Percentiles rank a stretch among this genome's conserved stretches.
Conservation (phyloP, 2,329 filamentous ascomycete genomes). For the Apiospora aurea region DNA sequence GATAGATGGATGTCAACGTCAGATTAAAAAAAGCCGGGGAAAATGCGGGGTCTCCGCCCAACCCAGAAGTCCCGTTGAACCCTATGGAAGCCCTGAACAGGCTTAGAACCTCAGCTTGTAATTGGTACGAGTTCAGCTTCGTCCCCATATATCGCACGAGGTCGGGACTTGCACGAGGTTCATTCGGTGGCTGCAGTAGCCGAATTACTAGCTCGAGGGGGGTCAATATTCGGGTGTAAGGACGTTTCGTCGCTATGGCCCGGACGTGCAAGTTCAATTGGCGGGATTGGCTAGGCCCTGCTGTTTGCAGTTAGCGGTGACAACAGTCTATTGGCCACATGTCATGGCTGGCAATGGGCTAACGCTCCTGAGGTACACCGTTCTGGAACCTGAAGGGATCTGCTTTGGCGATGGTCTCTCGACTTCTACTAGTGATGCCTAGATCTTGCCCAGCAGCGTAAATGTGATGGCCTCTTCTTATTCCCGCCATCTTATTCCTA, state of each 20-base stretch:
- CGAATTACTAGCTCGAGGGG: not conserved
- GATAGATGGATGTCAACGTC: slow-evolving; percentile 18
- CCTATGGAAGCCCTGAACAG: not conserved
- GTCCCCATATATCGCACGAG: slow-evolving; percentile 6
- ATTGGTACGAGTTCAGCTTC: not conserved
- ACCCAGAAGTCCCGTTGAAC: not conserved
- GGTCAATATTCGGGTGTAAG: slow-evolving; percentile 18
- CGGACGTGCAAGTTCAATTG: not conserved
- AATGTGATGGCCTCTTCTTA: not conserved
- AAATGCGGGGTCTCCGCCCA: slow-evolving; percentile 16
- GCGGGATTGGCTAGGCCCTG: not conserved
- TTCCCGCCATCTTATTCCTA: not conserved
- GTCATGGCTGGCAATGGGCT: not conserved
- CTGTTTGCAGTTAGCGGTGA: not conserved
- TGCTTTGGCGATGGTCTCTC: not conserved
- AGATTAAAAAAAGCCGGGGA: not conserved
- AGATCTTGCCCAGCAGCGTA: not conserved
- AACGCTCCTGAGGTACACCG: slow-evolving; percentile 3
- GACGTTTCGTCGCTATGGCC: slow-evolving; percentile 11
- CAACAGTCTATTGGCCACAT: not conserved
- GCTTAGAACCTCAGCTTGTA: not conserved
- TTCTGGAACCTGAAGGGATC: not conserved
- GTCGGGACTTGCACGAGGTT: not conserved
- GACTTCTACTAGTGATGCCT: not conserved
- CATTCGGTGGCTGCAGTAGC: slow-evolving; percentile 5